These are phyloP conservation scores for Sungouiella blattae DNA, from an alignment of 805 yeast genomes.

Conservation along the genomic window DNA sequence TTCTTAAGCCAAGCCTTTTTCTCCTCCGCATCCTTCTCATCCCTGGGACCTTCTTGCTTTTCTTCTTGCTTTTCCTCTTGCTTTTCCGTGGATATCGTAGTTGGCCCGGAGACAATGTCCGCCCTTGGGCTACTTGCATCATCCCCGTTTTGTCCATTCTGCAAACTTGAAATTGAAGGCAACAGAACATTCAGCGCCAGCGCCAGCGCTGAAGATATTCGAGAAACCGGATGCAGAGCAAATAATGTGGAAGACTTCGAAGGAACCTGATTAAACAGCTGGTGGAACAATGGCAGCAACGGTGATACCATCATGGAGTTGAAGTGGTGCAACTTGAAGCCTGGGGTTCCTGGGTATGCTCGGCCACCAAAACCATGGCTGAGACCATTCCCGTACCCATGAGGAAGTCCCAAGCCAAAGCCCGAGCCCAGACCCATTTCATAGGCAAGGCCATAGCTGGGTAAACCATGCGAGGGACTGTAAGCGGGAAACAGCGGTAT, in stretches of 20 bases:
- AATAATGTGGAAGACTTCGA: background rate
- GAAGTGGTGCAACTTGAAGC: background rate
- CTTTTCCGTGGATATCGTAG: no score
- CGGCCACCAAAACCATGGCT: no score
- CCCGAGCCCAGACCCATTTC: slow-evolving; percentile 11
- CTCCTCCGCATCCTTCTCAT: no score
- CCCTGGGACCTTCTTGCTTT: no score
- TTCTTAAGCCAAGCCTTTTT: slow-evolving; percentile 5
- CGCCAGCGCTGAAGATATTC: slow-evolving; percentile 1
- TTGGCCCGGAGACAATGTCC: no score
- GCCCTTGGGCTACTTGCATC: no score
- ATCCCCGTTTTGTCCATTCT: no score
- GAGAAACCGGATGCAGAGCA: slow-evolving; percentile 1
- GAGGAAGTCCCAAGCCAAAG: slow-evolving; percentile 17
- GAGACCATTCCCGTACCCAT: no score
- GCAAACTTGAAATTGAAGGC: no score
- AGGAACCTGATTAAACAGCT: slow-evolving; percentile 24
- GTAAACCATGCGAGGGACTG: slow-evolving; percentile 6
- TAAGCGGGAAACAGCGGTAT: slow-evolving; percentile 12
- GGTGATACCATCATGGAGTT: slow-evolving; percentile 35
- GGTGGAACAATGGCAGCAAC: slow-evolving; percentile 39
- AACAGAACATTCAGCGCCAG: background rate
- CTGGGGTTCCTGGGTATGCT: background rate
- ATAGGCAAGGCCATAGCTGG: no score
- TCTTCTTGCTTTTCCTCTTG: no score